These are phyloP conservation scores for Didymellaceae sp. DNA, from an alignment of 2,329 filamentous ascomycete genomes.

Conservation along the genomic window DNA sequence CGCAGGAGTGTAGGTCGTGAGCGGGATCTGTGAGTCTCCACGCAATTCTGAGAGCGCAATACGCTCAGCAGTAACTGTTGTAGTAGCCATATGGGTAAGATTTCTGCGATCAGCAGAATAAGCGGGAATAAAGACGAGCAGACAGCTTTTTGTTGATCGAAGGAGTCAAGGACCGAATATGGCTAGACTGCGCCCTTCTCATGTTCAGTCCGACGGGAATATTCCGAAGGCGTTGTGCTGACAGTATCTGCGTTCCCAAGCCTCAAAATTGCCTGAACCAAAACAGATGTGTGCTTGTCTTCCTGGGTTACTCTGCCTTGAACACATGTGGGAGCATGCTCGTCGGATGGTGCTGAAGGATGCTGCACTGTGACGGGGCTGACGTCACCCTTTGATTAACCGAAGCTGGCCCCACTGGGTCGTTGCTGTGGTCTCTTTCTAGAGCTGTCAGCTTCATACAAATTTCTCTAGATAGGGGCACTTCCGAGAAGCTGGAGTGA, in stretches of 20 bases:
- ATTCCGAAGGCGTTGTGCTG: no score
- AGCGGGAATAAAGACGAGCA: background rate
- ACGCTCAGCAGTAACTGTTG: conserved; percentile 17
- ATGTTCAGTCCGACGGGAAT: background rate
- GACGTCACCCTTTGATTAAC: conserved; percentile 3
- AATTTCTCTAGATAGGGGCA: background rate
- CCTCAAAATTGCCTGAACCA: no score
- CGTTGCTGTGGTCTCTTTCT: no score
- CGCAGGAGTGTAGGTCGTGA: background rate
- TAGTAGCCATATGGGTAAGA: conserved; percentile 8
- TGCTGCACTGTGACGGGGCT: background rate
- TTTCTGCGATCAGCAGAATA: background rate
- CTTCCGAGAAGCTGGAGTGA: no score
- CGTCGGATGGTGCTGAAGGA: no score
- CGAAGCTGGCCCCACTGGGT: background rate
- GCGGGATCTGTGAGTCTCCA: conserved; percentile 3
- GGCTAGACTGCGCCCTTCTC: conserved; percentile 14
- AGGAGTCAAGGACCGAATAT: background rate
- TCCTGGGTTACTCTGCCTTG: background rate
- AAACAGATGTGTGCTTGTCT: no score
- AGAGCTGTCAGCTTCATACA: background rate
- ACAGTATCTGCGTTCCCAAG: background rate
- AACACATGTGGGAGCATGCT: background rate
- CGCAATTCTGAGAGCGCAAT: conserved; percentile 20
- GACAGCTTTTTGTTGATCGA: background rate